phyloP scores from a whole-genome alignment of 805 yeast genomes.

The Lachancea kluyveri region DNA sequence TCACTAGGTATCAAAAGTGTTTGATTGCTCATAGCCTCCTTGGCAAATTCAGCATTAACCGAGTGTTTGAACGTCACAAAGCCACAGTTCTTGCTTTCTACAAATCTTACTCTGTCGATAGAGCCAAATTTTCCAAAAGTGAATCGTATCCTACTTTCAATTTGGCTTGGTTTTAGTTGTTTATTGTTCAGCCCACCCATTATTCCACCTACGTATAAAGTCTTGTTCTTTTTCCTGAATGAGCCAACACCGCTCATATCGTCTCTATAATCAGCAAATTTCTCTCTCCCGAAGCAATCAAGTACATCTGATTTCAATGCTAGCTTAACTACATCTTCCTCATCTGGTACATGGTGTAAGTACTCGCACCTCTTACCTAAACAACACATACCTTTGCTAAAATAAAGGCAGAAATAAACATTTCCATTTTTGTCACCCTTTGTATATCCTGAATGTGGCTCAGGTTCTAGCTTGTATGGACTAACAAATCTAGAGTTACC shows the following conservation, averaged over 20 bases:
- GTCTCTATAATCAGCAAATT: constrained; percentile 72
- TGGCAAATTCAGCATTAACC: constrained; percentile 84
- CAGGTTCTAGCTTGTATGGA: constrained; percentile 55
- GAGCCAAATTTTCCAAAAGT: constrained; percentile 70
- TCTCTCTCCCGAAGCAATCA: constrained; percentile 93
- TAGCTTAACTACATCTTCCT: constrained; percentile 49
- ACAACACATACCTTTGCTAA: constrained; percentile 84
- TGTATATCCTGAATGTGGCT: constrained; percentile 69
- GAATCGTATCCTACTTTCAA: constrained; percentile 34
- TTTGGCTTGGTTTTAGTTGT: constrained; percentile 33
- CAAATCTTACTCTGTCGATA: constrained; percentile 57
- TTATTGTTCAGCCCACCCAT: constrained; percentile 36
- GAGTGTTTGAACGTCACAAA: constrained; percentile 69
- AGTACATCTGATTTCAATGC: constrained; percentile 36
- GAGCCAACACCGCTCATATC: constrained; percentile 96
- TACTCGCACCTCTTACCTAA: constrained; percentile 72
- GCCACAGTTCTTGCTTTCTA: constrained; percentile 62
- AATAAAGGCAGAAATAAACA: constrained; percentile 67
- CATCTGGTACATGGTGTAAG: constrained; percentile 69
- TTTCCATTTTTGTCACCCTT: constrained; percentile 46
- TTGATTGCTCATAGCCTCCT: constrained; percentile 90
- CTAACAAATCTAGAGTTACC: constrained; percentile 40
- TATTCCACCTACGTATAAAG: constrained; percentile 67
- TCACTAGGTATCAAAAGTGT: constrained; percentile 40
- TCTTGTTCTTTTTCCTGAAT: constrained; percentile 59